These are phyloP conservation scores for Tympanopsis confertula DNA, from an alignment of 2,329 filamentous ascomycete genomes.

Conservation along the genomic window DNA sequence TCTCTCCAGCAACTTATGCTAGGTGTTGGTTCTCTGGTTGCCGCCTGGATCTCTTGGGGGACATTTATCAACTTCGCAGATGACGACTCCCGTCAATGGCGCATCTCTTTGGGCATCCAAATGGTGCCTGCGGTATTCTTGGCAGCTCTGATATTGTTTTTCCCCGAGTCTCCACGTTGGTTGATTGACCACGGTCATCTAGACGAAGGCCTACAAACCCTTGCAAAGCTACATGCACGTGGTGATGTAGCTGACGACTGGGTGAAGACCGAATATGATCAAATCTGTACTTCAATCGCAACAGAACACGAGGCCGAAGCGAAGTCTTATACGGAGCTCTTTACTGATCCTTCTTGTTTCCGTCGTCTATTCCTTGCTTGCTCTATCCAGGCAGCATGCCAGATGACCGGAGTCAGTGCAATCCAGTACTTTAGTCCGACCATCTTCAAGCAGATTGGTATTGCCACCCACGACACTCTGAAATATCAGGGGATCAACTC, in stretches of 20 bases:
- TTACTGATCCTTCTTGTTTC: slow-evolving; percentile 47
- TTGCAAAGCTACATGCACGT: slow-evolving; percentile 48
- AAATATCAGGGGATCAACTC: slow-evolving; percentile 56
- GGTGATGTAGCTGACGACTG: slow-evolving; percentile 45
- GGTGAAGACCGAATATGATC: slow-evolving; percentile 51
- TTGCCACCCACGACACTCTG: slow-evolving; percentile 39
- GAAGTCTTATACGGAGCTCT: slow-evolving; percentile 50
- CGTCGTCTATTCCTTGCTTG: slow-evolving; percentile 49
- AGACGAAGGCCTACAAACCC: slow-evolving; percentile 41
- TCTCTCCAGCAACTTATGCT: slow-evolving; percentile 57
- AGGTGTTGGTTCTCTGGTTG: slow-evolving; percentile 44
- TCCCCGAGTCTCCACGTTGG: slow-evolving; percentile 49
- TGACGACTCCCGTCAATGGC: slow-evolving; percentile 18
- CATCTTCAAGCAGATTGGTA: slow-evolving; percentile 49
- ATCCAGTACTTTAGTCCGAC: slow-evolving; percentile 52
- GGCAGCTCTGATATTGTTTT: slow-evolving; percentile 45
- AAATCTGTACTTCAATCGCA: slow-evolving; percentile 51
- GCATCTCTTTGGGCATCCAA: slow-evolving; percentile 45
- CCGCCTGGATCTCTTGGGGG: slow-evolving; percentile 48
- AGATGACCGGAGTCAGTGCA: slow-evolving; percentile 55
- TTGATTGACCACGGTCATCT: slow-evolving; percentile 46
- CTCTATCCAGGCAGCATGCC: slow-evolving; percentile 48
- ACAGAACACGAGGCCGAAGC: slow-evolving; percentile 50
- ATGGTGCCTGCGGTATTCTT: slow-evolving; percentile 42
- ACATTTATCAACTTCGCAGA: background rate